Evolutionary conservation across 148 eudicot species (phyloP).

Genomic region (Mesembryanthemum crystallinum): DNA sequence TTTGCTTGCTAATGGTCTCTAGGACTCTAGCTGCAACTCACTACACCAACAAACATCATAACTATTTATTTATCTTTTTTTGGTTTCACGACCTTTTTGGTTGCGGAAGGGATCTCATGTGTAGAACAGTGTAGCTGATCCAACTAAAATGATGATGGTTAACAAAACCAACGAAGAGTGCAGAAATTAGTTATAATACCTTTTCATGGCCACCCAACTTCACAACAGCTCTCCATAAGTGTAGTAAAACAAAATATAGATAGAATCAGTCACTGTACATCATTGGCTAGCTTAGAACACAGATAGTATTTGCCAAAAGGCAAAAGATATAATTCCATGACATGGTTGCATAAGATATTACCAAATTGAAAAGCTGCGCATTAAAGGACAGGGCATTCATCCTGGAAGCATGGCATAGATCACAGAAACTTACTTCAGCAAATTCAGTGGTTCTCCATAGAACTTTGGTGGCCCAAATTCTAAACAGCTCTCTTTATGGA

Average conservation of each 20-base stretch:
- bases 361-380: neutral
- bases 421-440: constrained; percentile 57
- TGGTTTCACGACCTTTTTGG: too few species aligned
- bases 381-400: neutral
- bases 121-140: too few species aligned
- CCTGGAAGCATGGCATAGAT: constrained; percentile 2
- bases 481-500: constrained; percentile 51
- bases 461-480: constrained; percentile 89
- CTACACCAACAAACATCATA: too few species aligned
- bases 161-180: constrained; percentile 1
- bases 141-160: neutral
- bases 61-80: too few species aligned
- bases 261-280: neutral
- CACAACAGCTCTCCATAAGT: constrained; percentile 80
- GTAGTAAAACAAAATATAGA: constrained; percentile 33
- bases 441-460: constrained; percentile 82
- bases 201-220: constrained; percentile 91
- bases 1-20: too few species aligned
- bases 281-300: too few species aligned
- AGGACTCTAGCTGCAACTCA: too few species aligned
- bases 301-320: too few species aligned
- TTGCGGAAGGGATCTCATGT: too few species aligned
- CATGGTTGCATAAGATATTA: too few species aligned
- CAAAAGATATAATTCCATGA: too few species aligned
- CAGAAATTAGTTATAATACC: constrained; percentile 38